These are phyloP conservation scores for Zea luxurians DNA, from an alignment of 176 grass and related monocot genomes.

Conservation along the genomic window DNA sequence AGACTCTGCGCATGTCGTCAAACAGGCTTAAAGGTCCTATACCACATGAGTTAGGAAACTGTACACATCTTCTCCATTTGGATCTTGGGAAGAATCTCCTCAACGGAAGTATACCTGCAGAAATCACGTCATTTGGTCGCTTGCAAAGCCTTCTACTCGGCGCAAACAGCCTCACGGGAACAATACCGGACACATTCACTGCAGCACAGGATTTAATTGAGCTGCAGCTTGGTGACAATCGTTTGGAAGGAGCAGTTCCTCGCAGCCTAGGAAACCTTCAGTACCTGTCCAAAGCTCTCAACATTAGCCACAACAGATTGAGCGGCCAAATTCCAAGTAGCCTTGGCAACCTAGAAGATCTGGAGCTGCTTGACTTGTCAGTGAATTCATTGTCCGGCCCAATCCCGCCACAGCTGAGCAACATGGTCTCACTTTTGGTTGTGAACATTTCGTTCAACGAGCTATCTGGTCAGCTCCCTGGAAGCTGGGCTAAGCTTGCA, in stretches of 20 bases:
- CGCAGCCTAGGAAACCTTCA: conserved; percentile 56
- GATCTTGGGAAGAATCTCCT: conserved; percentile 54
- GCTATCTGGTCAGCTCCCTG: conserved; percentile 37
- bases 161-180: conserved; percentile 46
- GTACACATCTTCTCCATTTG: conserved; percentile 33
- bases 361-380: conserved; percentile 63
- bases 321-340: conserved; percentile 49
- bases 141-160: conserved; percentile 53
- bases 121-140: conserved; percentile 34
- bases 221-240: conserved; percentile 58
- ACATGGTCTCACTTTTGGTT: conserved; percentile 53
- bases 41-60: conserved; percentile 43
- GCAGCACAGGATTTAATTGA: conserved; percentile 44
- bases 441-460: conserved; percentile 67
- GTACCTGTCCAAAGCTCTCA: conserved; percentile 51
- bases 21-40: conserved; percentile 52
- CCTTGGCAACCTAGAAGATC: conserved; percentile 53
- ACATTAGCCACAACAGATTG: conserved; percentile 56
- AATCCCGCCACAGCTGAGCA: conserved; percentile 45
- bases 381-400: conserved; percentile 46
- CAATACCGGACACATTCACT: conserved; percentile 55
- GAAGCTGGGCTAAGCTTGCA: conserved; percentile 41
- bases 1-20: conserved; percentile 40
- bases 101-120: conserved; percentile 52
- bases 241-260: conserved; percentile 54